Evolutionary conservation across 768 basidiomycete species (phyloP).

Genomic region (Tulasnella sp.): DNA sequence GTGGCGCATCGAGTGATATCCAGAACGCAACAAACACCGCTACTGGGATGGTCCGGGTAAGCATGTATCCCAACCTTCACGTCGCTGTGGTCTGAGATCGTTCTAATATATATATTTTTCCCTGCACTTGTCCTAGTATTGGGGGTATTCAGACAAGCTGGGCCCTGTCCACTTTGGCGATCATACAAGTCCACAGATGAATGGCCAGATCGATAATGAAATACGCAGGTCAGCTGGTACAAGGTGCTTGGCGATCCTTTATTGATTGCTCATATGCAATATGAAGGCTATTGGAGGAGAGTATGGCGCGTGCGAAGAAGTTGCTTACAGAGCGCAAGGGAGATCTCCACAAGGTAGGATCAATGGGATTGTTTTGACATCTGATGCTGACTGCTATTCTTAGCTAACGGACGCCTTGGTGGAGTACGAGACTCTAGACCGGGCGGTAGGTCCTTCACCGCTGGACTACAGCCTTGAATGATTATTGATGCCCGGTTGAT

Average conservation of each 20-base stretch:
- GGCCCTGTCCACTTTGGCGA: conserved; percentile 78
- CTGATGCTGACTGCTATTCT: conserved; percentile 1
- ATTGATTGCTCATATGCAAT: too few relatives aligned
- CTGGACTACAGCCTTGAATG: not conserved
- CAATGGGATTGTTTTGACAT: conserved; percentile 10
- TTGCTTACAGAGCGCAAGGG: conserved; percentile 56
- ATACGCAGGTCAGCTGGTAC: conserved; percentile 69
- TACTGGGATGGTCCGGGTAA: conserved; percentile 78
- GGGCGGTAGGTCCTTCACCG: conserved; percentile 30
- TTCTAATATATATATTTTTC: not conserved
- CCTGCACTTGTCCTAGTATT: conserved; percentile 44
- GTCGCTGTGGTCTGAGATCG: not conserved
- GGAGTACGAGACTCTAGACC: conserved; percentile 86
- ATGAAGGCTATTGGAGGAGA: conserved; percentile 50
- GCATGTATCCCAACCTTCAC: conserved; percentile 18
- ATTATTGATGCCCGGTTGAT: not conserved
- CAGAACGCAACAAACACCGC: conserved; percentile 69
- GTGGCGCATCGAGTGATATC: conserved; percentile 86
- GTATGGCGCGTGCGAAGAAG: conserved; percentile 52
- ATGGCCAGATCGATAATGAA: conserved; percentile 81
- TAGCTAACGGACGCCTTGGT: conserved; percentile 86
- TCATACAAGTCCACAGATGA: conserved; percentile 58
- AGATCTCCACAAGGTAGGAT: conserved; percentile 59
- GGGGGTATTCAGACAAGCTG: conserved; percentile 66
- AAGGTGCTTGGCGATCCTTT: too few relatives aligned